Conservation (phyloP, 2,329 filamentous ascomycete genomes). For the Gremmenia infestans region DNA sequence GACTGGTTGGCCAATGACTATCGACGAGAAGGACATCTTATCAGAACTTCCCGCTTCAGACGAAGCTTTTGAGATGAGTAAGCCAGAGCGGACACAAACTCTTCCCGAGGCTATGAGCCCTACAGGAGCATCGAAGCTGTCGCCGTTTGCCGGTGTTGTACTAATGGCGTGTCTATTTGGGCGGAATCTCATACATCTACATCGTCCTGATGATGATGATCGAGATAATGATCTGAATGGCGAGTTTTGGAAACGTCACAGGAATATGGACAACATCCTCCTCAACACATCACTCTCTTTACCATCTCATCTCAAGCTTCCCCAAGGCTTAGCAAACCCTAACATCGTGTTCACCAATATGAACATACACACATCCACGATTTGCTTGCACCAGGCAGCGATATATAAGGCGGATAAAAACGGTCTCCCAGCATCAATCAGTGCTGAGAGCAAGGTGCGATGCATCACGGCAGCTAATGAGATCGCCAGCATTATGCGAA, state of each 20-base stretch:
- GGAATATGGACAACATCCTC: conserved; percentile 82
- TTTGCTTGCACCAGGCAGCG: conserved; percentile 95
- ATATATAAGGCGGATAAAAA: conserved; percentile 97
- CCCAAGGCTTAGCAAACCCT: conserved; percentile 66
- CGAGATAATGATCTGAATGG: conserved; percentile 84
- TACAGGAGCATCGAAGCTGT: conserved; percentile 67
- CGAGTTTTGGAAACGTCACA: conserved; percentile 92
- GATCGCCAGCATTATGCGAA: conserved; percentile 91
- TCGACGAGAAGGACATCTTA: conserved; percentile 87
- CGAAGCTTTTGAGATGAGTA: conserved; percentile 77
- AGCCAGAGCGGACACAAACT: conserved; percentile 64
- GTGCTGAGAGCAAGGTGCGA: conserved; percentile 84
- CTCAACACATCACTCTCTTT: conserved; percentile 80
- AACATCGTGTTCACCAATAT: conserved; percentile 95
- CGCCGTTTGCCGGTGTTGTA: conserved; percentile 73
- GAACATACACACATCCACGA: conserved; percentile 93
- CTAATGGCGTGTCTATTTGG: conserved; percentile 88
- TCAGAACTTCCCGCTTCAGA: conserved; percentile 82
- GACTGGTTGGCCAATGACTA: conserved; percentile 92
- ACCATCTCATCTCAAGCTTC: conserved; percentile 75
- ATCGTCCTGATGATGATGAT: conserved; percentile 77
- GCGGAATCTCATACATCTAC: conserved; percentile 83
- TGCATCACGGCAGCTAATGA: conserved; percentile 93
- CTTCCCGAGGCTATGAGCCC: conserved; percentile 66
- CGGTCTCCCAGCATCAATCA: conserved; percentile 67